Evolutionary conservation across 2,329 filamentous ascomycete species (phyloP).

Genomic region (Zymoseptoria pseudotritici): DNA sequence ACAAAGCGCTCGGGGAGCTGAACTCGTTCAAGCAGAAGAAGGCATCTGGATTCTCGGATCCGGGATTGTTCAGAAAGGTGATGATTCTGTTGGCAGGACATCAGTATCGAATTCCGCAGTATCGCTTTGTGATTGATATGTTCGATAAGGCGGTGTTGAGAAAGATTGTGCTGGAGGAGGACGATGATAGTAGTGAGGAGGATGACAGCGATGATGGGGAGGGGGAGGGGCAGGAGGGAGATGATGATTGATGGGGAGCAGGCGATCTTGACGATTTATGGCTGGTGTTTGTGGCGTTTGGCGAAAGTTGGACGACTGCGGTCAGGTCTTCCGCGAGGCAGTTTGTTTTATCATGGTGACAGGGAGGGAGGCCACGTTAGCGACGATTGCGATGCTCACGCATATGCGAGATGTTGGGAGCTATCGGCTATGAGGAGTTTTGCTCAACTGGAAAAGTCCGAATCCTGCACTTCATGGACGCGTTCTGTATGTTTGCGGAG

Average conservation of each 20-base stretch:
- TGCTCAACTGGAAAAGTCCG: background rate
- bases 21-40: conserved; percentile 53
- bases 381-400: background rate
- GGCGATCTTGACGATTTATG: background rate
- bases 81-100: conserved; percentile 81
- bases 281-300: background rate
- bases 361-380: background rate
- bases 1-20: conserved; percentile 75
- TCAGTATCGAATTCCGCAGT: conserved; percentile 78
- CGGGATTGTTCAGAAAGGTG: conserved; percentile 73
- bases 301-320: background rate
- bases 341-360: background rate
- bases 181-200: conserved; percentile 40
- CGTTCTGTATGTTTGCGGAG: no score
- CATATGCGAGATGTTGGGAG: background rate
- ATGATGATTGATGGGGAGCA: background rate
- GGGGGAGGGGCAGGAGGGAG: background rate
- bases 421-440: background rate
- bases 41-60: conserved; percentile 65
- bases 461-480: no score
- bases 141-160: conserved; percentile 88
- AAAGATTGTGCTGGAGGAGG: conserved; percentile 73
- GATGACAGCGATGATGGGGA: conserved; percentile 7
- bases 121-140: conserved; percentile 84
- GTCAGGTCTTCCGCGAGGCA: background rate